These are phyloP conservation scores for Taiozyma sp. DNA, from an alignment of 1,139 yeast genomes.

Conservation along the genomic window DNA sequence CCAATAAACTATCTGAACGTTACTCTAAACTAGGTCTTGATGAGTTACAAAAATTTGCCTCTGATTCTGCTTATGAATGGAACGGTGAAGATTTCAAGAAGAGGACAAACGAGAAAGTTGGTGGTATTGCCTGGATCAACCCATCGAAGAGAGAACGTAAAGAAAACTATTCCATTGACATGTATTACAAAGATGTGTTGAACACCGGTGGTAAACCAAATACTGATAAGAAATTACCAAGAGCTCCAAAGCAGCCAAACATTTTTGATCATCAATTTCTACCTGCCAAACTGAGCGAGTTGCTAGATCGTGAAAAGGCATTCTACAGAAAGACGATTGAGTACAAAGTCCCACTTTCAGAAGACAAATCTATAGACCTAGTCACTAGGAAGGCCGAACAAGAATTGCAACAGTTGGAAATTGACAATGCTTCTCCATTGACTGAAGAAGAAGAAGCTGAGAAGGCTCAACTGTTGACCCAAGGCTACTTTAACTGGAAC, in stretches of 20 bases:
- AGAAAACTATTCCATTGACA: conserved; percentile 74
- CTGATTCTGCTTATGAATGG: conserved; percentile 96
- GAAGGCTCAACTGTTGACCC: conserved; percentile 47
- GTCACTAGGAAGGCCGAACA: conserved; percentile 49
- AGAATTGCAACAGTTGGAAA: conserved; percentile 54
- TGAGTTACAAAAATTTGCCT: conserved; percentile 84
- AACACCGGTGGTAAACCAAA: conserved; percentile 58
- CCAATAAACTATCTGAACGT: conserved; percentile 70
- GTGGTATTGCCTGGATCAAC: conserved; percentile 69
- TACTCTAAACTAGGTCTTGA: conserved; percentile 85
- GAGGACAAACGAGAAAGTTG: conserved; percentile 41
- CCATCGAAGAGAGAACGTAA: conserved; percentile 81
- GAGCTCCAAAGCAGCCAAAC: conserved; percentile 64
- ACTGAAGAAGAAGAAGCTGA: conserved; percentile 62
- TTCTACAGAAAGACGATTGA: conserved; percentile 50
- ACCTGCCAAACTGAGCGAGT: conserved; percentile 54
- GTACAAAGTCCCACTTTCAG: conserved; percentile 44
- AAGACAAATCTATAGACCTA: conserved; percentile 29
- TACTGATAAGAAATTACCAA: conserved; percentile 42
- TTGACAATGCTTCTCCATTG: conserved; percentile 58
- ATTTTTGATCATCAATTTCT: conserved; percentile 73
- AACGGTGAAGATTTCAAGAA: conserved; percentile 92
- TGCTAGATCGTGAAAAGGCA: conserved; percentile 63
- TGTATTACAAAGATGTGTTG: conserved; percentile 73
- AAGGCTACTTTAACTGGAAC: conserved; percentile 67